A percentile compares a stretch with the other conserved stretches of the same genome.
These are phyloP conservation scores for Kwoniella botswanensis DNA, from an alignment of 768 basidiomycete species.

Conservation along the genomic window DNA sequence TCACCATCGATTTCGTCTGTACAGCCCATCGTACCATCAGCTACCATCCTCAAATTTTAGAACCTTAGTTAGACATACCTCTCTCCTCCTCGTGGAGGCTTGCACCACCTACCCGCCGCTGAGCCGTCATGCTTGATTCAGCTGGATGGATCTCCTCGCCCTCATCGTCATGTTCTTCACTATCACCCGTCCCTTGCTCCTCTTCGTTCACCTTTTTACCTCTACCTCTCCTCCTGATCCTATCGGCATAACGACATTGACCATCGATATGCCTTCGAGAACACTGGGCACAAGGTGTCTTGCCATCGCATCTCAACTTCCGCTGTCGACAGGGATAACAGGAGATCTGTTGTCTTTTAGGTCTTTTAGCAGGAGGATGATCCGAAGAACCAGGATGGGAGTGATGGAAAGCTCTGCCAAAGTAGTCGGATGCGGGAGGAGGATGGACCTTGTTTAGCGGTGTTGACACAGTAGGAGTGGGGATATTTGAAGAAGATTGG, in stretches of 20 bases:
- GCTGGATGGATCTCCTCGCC: background rate
- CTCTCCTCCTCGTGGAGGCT: background rate
- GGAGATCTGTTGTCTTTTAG: slow-evolving; percentile 38
- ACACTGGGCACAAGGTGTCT: slow-evolving; percentile 39
- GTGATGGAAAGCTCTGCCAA: slow-evolving; percentile 2
- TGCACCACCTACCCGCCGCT: background rate
- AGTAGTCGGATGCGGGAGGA: slow-evolving; percentile 16
- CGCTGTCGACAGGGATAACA: slow-evolving; percentile 45
- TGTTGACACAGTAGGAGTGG: background rate
- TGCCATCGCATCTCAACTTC: slow-evolving; percentile 47
- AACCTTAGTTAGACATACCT: background rate
- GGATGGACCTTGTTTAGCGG: slow-evolving; percentile 13
- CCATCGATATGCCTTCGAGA: slow-evolving; percentile 18
- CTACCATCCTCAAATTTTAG: background rate
- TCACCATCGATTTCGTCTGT: slow-evolving; percentile 3
- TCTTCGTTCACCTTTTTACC: slow-evolving; percentile 26
- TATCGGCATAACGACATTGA: slow-evolving; percentile 35
- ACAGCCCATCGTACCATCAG: background rate
- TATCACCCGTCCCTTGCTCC: slow-evolving; percentile 9
- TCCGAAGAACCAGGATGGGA: slow-evolving; percentile 3
- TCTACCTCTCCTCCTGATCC: slow-evolving; percentile 40
- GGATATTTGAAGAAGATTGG: slow-evolving; percentile 2
- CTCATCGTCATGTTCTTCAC: slow-evolving; percentile 7
- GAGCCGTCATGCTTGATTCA: slow-evolving; percentile 5
- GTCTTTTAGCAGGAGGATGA: slow-evolving; percentile 1